Evolutionary conservation across 305 asterid genomes (phyloP).

Genomic region (Solanum hybrid): DNA sequence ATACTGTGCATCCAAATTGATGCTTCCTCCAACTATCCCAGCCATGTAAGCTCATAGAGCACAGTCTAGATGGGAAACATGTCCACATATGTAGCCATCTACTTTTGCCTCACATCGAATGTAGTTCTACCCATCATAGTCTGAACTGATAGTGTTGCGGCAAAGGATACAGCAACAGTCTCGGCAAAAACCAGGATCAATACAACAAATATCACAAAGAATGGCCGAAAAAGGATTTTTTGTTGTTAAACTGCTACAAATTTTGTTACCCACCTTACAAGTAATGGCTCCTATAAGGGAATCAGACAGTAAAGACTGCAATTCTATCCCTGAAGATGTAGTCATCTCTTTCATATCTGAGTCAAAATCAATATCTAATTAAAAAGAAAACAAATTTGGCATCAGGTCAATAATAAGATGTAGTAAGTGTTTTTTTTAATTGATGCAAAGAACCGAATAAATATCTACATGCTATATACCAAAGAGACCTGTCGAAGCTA

Average conservation of each 20-base stretch:
- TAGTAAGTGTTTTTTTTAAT: not conserved
- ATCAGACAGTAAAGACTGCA: too few relatives aligned
- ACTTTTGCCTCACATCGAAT: not conserved
- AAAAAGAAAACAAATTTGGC: too few relatives aligned
- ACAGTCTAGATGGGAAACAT: not conserved
- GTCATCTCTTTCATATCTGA: not conserved
- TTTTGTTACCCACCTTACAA: not conserved
- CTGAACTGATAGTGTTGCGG: not conserved
- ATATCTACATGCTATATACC: not conserved
- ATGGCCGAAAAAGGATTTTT: not conserved
- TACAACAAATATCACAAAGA: too few relatives aligned
- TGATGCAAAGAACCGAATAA: not conserved
- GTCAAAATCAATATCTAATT: too few relatives aligned
- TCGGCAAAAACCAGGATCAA: not conserved
- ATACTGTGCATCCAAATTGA: too few relatives aligned
- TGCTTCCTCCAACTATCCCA: not conserved
- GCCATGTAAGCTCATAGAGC: not conserved
- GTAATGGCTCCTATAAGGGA: not conserved
- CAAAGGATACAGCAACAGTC: too few relatives aligned
- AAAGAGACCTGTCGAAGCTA: not conserved
- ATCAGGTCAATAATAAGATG: not conserved
- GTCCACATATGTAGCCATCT: not conserved
- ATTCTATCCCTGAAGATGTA: too few relatives aligned
- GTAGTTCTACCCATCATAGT: not conserved
- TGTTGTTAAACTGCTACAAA: not conserved